Evolutionary conservation across 495 filamentous ascomycete genomes (phyloP).

Genomic region (Echria macrotheca): DNA sequence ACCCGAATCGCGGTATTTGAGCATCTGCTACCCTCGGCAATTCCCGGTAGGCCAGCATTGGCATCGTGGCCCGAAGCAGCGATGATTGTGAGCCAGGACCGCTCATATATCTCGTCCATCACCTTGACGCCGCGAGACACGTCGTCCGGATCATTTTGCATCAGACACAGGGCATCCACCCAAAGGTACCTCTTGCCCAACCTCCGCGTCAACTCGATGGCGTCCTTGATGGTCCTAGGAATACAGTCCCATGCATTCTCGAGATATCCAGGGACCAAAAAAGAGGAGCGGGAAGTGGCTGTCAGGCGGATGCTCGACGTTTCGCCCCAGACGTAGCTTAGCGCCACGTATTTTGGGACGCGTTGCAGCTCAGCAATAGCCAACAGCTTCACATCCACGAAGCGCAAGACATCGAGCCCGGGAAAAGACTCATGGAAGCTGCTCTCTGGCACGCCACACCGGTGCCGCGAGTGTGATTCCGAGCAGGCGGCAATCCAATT

Average conservation of each 20-base stretch:
- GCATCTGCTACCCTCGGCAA: background rate
- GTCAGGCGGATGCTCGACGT: background rate
- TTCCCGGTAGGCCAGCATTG: slow-evolving; percentile 6
- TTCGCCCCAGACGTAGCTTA: background rate
- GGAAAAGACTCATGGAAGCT: too few species aligned
- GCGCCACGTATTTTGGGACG: background rate
- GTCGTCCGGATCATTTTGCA: slow-evolving; percentile 13
- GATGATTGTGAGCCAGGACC: slow-evolving; percentile 5
- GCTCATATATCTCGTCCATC: slow-evolving; percentile 16
- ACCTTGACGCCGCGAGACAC: slow-evolving; percentile 6
- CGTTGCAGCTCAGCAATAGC: background rate
- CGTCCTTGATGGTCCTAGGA: background rate
- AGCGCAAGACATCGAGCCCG: background rate
- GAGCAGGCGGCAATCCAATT: too few species aligned
- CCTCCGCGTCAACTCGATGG: background rate
- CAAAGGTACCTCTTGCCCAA: slow-evolving; percentile 16
- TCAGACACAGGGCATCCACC: slow-evolving; percentile 14
- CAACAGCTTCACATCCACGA: background rate
- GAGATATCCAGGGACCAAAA: background rate
- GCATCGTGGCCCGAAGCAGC: slow-evolving; percentile 7
- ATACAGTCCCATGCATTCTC: background rate
- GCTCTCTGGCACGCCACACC: too few species aligned
- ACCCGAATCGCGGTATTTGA: too few species aligned
- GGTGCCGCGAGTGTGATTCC: too few species aligned
- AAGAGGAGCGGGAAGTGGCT: background rate